A percentile compares a stretch with the other conserved stretches of the same genome.
Evolutionary conservation across 768 basidiomycete species (phyloP).

Genomic region (Amanita exitialis): DNA sequence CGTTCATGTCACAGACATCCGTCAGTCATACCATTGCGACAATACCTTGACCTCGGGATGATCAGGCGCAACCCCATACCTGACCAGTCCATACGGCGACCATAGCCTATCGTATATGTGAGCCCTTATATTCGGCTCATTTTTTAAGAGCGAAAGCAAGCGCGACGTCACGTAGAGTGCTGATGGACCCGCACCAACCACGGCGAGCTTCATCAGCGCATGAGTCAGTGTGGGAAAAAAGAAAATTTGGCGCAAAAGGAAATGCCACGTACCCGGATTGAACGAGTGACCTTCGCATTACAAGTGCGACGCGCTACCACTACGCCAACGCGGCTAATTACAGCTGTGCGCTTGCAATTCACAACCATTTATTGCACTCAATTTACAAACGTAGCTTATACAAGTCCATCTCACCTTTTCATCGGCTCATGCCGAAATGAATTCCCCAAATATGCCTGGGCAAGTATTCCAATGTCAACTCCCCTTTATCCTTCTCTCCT

Average conservation of each 20-base stretch:
- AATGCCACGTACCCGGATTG: slow-evolving; percentile 34
- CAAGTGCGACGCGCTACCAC: slow-evolving; percentile 36
- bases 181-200: slow-evolving; percentile 94
- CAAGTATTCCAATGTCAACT: not conserved
- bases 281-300: slow-evolving; percentile 38
- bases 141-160: slow-evolving; percentile 51
- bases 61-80: slow-evolving; percentile 96
- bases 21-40: slow-evolving; percentile 3
- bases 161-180: slow-evolving; percentile 91
- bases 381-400: too few species aligned
- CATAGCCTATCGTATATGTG: slow-evolving; percentile 91
- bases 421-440: not conserved
- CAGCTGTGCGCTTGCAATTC: too few species aligned
- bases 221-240: not conserved
- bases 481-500: not conserved
- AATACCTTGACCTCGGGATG: slow-evolving; percentile 94
- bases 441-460: not conserved
- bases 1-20: slow-evolving; percentile 2
- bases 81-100: slow-evolving; percentile 89
- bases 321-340: slow-evolving; percentile 25
- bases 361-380: not conserved
- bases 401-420: too few species aligned
- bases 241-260: slow-evolving; percentile 9
- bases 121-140: slow-evolving; percentile 30
- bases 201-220: slow-evolving; percentile 76